Base-by-base conservation (phyloP, 2,329 filamentous ascomycete species). In the Alternaria novae-zelandiae region DNA sequence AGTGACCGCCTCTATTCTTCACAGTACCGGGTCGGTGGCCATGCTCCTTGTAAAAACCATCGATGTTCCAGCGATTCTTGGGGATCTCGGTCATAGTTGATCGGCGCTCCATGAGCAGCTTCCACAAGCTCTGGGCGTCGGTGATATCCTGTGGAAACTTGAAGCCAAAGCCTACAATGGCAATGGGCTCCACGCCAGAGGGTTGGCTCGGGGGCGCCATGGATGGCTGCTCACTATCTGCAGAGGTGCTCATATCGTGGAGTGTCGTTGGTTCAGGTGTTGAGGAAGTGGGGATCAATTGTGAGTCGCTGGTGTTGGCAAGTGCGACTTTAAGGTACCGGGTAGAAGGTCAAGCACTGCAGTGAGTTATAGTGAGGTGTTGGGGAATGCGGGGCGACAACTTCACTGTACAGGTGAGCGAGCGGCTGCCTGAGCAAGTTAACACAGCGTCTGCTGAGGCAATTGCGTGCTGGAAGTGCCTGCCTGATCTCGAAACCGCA, bases 91-190 rank as follows among this genome's bases (percentile, higher is more conserved):
- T 72, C 55, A 60, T 59, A 28, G 64, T 66, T 1, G 57, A 61
- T 10, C 66, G 57, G 15, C 65, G 59, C 23, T 68, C 60, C 21
- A 64, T 45, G 9, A 74, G 63, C n/a, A 74, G 59, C 13, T 66
- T 63, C 74, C 73, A 75, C 10, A 75, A 59, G 28, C 47, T 58
- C 10, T 70, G 66, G 15, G 65, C 55, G 2, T 55, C 53, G 2
- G 57, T 63, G 0, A 67, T 64, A 47, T 67, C 68, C 49, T 71
- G 65, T 3, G 74, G 72, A 23, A 76, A 70, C 21, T 68, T 70
- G 54, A 71, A 66, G 7, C 74, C 70, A 49, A 79, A 77, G 30
- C 80, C 81, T 45, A 82, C 69, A 12, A 83, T 71, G 6, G 81
- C 81, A 20, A 74, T 67, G 5, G 54, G 59, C 23, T 58, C 54